Evolutionary conservation across 495 filamentous ascomycete genomes (phyloP).

Genomic region (Hapsidospora chrysogenum): DNA sequence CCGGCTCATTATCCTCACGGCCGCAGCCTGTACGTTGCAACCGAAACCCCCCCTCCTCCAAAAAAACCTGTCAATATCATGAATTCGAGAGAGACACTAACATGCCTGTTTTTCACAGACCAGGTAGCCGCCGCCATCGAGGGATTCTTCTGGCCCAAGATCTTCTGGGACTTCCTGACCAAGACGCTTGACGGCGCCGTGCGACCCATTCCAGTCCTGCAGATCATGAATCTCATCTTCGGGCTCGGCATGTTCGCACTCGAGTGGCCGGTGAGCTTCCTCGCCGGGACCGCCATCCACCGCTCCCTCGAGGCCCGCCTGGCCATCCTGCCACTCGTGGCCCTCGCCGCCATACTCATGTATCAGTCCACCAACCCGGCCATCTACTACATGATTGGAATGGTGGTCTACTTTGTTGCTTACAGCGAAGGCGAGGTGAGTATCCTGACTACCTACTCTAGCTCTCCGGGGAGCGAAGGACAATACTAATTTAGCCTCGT

Average conservation of each 20-base stretch:
- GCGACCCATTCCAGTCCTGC: conserved; percentile 73
- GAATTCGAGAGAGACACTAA: neutral
- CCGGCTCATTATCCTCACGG: conserved; percentile 74
- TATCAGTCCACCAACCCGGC: conserved; percentile 91
- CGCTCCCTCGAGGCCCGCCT: conserved; percentile 76
- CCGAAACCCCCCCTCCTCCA: neutral
- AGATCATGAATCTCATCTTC: conserved; percentile 88
- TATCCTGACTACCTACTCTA: no score
- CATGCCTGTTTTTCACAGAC: conserved; percentile 27
- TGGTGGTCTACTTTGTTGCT: conserved; percentile 87
- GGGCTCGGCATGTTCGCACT: conserved; percentile 65
- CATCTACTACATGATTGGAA: conserved; percentile 79
- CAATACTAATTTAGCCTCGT: no score
- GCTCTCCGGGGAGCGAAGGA: no score
- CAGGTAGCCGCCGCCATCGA: conserved; percentile 73
- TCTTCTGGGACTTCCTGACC: conserved; percentile 95
- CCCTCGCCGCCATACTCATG: conserved; percentile 57
- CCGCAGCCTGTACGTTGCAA: conserved; percentile 60
- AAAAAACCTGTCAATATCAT: neutral
- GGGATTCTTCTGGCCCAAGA: conserved; percentile 96
- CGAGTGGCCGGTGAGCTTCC: conserved; percentile 73
- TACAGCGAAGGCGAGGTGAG: conserved; percentile 93
- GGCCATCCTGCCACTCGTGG: conserved; percentile 63
- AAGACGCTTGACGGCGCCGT: conserved; percentile 79
- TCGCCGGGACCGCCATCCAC: conserved; percentile 56